Evolutionary conservation across 2,329 filamentous ascomycete genomes (phyloP).

Genomic region (Aplosporella prunicola): DNA sequence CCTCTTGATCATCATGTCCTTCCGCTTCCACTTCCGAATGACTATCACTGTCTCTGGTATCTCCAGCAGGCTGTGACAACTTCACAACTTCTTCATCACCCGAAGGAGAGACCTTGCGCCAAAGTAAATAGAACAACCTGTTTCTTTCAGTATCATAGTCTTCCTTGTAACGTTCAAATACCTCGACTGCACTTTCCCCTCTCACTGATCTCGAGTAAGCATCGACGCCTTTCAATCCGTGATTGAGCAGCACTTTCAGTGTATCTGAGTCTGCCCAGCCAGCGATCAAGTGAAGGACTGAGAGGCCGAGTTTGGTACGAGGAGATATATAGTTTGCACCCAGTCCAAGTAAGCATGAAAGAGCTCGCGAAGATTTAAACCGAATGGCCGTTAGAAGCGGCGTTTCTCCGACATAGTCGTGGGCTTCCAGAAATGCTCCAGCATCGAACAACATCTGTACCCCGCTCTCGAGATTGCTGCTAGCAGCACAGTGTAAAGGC

Average conservation of each 20-base stretch:
- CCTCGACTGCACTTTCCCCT: neutral
- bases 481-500: no score
- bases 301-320: no score
- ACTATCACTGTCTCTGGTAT: no score
- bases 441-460: no score
- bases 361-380: neutral
- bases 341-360: neutral
- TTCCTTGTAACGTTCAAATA: neutral
- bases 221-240: constrained; percentile 1
- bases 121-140: neutral
- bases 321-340: constrained; percentile 4
- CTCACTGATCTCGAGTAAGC: neutral
- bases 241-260: neutral
- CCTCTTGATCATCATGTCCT: no score
- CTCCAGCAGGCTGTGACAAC: no score
- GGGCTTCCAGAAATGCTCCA: neutral
- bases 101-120: neutral
- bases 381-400: neutral
- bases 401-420: neutral
- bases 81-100: no score
- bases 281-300: no score
- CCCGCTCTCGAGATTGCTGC: neutral
- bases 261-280: neutral
- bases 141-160: neutral
- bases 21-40: no score